phyloP scores from a whole-genome alignment of 352 stramenopile species.

The Globisporangium uncinulatum region DNA sequence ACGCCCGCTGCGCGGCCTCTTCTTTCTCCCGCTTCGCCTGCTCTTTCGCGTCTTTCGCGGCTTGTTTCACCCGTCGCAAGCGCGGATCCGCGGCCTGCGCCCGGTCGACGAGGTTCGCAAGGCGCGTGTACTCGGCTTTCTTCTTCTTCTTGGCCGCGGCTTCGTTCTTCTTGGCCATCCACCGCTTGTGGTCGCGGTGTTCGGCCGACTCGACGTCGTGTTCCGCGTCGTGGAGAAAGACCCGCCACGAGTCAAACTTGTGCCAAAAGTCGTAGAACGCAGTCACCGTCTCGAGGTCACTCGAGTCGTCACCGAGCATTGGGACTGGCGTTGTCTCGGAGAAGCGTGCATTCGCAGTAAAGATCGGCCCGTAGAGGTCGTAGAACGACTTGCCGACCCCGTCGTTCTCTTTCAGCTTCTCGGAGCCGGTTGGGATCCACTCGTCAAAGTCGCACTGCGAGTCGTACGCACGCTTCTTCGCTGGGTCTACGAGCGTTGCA shows the following conservation, averaged over 20 bases:
- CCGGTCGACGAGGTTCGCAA: conserved; percentile 75
- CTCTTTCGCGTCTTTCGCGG: conserved; percentile 81
- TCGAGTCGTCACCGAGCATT: conserved; percentile 49
- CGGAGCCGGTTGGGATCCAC: conserved; percentile 61
- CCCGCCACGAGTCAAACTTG: conserved; percentile 85
- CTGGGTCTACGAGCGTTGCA: conserved; percentile 67
- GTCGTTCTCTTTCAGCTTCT: conserved; percentile 78
- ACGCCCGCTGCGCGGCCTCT: conserved; percentile 50
- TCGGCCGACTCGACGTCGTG: conserved; percentile 82
- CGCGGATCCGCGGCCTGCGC: conserved; percentile 67
- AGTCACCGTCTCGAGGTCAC: conserved; percentile 63
- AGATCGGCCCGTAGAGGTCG: conserved; percentile 79
- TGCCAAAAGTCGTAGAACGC: conserved; percentile 89
- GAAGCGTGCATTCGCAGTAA: conserved; percentile 71
- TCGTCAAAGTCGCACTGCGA: conserved; percentile 87
- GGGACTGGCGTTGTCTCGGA: conserved; percentile 80
- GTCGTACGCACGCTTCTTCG: conserved; percentile 83
- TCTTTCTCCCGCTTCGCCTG: conserved; percentile 72
- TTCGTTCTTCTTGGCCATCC: conserved; percentile 89
- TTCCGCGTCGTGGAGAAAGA: conserved; percentile 80
- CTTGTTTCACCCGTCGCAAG: conserved; percentile 78
- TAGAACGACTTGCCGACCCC: conserved; percentile 79
- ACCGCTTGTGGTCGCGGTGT: conserved; percentile 83
- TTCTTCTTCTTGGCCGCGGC: conserved; percentile 83
- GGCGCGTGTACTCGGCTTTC: conserved; percentile 83